These are phyloP conservation scores for Geotrichum phurueaensis DNA, from an alignment of 1,139 yeast species.

Conservation along the genomic window DNA sequence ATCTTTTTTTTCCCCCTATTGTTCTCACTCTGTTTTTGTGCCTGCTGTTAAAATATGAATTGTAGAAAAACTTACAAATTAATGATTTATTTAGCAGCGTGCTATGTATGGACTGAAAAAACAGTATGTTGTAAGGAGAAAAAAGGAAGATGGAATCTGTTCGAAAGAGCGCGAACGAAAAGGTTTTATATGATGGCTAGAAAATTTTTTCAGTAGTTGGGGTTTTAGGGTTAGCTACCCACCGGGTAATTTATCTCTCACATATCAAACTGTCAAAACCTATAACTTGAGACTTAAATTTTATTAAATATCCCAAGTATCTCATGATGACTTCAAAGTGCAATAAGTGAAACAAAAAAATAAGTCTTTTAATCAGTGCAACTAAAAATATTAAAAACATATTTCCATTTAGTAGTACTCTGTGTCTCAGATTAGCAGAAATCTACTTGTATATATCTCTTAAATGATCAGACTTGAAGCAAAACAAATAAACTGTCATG, in stretches of 20 bases:
- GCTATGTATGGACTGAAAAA: background rate
- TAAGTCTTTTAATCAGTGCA: too few species aligned
- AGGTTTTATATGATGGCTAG: background rate
- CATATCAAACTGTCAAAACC: background rate
- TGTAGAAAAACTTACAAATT: conserved; percentile 5
- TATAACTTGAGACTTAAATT: background rate
- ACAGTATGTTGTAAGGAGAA: background rate
- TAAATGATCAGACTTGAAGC: too few species aligned
- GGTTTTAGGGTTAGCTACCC: background rate
- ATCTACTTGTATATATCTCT: too few species aligned
- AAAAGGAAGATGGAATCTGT: background rate
- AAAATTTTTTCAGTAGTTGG: background rate
- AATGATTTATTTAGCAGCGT: background rate
- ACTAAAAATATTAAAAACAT: too few species aligned
- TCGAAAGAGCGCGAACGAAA: background rate
- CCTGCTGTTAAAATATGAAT: background rate
- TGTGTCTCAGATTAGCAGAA: too few species aligned
- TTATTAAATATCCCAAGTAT: too few species aligned
- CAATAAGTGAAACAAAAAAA: too few species aligned
- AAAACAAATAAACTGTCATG: too few species aligned
- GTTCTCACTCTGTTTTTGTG: background rate
- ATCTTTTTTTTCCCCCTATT: background rate
- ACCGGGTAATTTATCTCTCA: background rate
- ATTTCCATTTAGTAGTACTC: too few species aligned
- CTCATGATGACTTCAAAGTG: too few species aligned